These are phyloP conservation scores for Fusarium scirpi DNA, from an alignment of 2,329 filamentous ascomycete genomes.

Conservation along the genomic window DNA sequence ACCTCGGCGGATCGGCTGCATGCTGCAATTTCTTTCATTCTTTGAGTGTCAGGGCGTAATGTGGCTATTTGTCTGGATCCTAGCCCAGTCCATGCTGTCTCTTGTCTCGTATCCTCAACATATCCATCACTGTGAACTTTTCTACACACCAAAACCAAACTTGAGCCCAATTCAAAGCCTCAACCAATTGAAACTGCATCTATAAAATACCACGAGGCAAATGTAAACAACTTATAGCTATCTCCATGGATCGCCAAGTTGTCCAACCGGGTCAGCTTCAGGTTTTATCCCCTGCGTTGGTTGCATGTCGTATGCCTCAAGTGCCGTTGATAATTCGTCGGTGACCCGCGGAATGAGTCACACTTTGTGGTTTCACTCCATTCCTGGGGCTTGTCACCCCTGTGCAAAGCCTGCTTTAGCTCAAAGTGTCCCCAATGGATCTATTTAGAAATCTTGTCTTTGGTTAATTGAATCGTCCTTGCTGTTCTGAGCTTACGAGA, in stretches of 20 bases:
- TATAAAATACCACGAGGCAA: slow-evolving; percentile 30
- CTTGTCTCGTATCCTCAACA: slow-evolving; percentile 31
- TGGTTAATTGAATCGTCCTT: slow-evolving; percentile 22
- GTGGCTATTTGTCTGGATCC: not conserved
- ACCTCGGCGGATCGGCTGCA: slow-evolving; percentile 45
- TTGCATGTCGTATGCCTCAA: slow-evolving; percentile 36
- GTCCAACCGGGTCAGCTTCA: slow-evolving; percentile 26
- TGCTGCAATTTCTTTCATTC: slow-evolving; percentile 47
- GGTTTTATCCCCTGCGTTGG: slow-evolving; percentile 28
- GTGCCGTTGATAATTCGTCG: slow-evolving; percentile 40
- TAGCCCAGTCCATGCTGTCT: slow-evolving; percentile 26
- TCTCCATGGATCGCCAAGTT: slow-evolving; percentile 20
- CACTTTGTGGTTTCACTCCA: slow-evolving; percentile 47
- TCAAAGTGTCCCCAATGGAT: slow-evolving; percentile 11
- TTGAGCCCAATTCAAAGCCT: slow-evolving; percentile 24
- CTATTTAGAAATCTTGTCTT: slow-evolving; percentile 38
- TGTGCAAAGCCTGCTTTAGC: slow-evolving; percentile 40
- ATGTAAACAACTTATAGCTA: slow-evolving; percentile 12
- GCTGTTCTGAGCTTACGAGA: slow-evolving; percentile 36
- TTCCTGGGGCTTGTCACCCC: slow-evolving; percentile 43
- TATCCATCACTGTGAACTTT: not conserved
- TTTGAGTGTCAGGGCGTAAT: slow-evolving; percentile 30
- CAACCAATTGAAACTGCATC: slow-evolving; percentile 24
- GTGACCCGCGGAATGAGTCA: slow-evolving; percentile 46
- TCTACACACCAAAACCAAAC: slow-evolving; percentile 3